Evolutionary conservation across 441 rosid species (phyloP).

Genomic region (Eruca vesicaria): DNA sequence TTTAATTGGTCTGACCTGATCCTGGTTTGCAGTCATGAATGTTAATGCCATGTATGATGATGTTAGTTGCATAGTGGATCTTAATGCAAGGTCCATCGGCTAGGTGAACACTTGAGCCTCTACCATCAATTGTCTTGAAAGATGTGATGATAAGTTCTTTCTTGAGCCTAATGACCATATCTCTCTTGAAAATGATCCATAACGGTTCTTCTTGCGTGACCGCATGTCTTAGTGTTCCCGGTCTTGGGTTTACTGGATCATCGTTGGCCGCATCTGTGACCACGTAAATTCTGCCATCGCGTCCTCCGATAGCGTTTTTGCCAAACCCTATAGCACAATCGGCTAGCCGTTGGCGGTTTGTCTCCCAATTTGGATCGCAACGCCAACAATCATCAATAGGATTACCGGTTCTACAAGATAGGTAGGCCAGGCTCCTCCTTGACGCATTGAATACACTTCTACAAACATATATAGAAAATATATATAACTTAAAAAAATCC

Average conservation of each 20-base stretch:
- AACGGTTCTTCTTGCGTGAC: slow-evolving; percentile 58
- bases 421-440: slow-evolving; percentile 46
- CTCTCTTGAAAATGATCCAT: slow-evolving; percentile 63
- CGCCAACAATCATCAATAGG: slow-evolving; percentile 73
- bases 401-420: slow-evolving; percentile 48
- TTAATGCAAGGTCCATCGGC: slow-evolving; percentile 57
- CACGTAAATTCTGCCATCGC: slow-evolving; percentile 42
- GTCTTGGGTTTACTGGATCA: slow-evolving; percentile 43
- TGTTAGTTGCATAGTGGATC: slow-evolving; percentile 47
- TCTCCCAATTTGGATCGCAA: slow-evolving; percentile 53
- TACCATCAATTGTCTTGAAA: slow-evolving; percentile 60
- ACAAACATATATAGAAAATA: background rate
- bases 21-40: slow-evolving; percentile 58
- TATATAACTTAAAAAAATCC: background rate
- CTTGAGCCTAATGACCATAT: slow-evolving; percentile 55
- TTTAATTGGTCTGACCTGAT: background rate
- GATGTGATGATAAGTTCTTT: slow-evolving; percentile 55
- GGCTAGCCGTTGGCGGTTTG: slow-evolving; percentile 44
- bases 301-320: slow-evolving; percentile 47
- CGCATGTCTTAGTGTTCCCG: slow-evolving; percentile 46
- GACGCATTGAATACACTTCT: slow-evolving; percentile 50
- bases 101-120: slow-evolving; percentile 58
- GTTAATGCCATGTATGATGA: slow-evolving; percentile 59
- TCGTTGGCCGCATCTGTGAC: slow-evolving; percentile 43
- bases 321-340: slow-evolving; percentile 57